Evolutionary conservation across 768 basidiomycete genomes (phyloP).

Genomic region (Gymnopilus dilepis): DNA sequence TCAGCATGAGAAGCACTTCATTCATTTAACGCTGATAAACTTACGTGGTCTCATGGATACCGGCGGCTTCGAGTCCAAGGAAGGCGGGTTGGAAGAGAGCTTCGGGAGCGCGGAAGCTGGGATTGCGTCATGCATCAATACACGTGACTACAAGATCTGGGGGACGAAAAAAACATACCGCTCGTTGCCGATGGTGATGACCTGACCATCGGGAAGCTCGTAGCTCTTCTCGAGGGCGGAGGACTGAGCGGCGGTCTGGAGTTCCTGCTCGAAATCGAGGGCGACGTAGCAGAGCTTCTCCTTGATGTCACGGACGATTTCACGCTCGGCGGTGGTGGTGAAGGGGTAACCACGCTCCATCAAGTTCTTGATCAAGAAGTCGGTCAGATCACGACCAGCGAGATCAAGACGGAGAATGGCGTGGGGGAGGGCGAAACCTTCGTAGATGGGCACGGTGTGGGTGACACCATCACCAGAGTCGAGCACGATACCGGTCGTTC

Average conservation of each 20-base stretch:
- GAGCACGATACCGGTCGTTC: conserved; percentile 93
- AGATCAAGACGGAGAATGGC: conserved; percentile 92
- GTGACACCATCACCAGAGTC: conserved; percentile 97
- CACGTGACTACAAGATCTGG: conserved; percentile 38
- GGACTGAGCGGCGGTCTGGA: conserved; percentile 88
- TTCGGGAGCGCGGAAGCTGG: conserved; percentile 89
- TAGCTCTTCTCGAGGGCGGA: conserved; percentile 93
- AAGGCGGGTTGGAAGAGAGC: conserved; percentile 93
- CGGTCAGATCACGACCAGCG: conserved; percentile 92
- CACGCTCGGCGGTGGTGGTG: conserved; percentile 91
- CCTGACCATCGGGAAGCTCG: conserved; percentile 91
- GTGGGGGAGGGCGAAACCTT: conserved; percentile 91
- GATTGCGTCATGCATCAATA: conserved; percentile 52
- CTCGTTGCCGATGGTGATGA: conserved; percentile 95
- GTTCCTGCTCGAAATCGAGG: conserved; percentile 92
- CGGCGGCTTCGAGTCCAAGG: conserved; percentile 87
- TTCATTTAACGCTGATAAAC: conserved; percentile 14
- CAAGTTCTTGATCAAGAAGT: conserved; percentile 80
- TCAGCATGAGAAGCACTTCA: conserved; percentile 15
- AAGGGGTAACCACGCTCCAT: conserved; percentile 95
- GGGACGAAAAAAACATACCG: conserved; percentile 65
- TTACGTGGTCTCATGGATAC: conserved; percentile 91
- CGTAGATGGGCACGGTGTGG: conserved; percentile 97
- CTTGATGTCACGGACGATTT: conserved; percentile 97
- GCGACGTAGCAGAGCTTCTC: conserved; percentile 97